These are phyloP conservation scores for Xylariaceae sp. DNA, from an alignment of 2,329 filamentous ascomycete species.

Conservation along the genomic window DNA sequence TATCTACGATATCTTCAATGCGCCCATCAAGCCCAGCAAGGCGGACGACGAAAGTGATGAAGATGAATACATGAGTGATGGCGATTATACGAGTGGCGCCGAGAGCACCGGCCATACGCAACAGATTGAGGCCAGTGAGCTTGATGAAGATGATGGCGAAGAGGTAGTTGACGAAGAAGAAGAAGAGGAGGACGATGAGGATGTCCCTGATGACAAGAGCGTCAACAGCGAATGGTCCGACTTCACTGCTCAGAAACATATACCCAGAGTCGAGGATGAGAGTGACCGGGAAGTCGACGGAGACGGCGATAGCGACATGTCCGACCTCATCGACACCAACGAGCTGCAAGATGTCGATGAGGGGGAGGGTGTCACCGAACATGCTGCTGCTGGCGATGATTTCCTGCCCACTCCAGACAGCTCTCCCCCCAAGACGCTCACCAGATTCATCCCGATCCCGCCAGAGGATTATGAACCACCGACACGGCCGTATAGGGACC, in stretches of 20 bases:
- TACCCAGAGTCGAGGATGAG: constrained; percentile 44
- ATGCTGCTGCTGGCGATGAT: neutral
- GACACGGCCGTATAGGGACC: constrained; percentile 73
- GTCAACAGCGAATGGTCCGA: constrained; percentile 87
- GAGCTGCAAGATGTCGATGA: constrained; percentile 27
- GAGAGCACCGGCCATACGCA: constrained; percentile 79
- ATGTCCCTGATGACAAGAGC: constrained; percentile 59
- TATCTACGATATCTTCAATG: constrained; percentile 95
- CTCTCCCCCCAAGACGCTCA: constrained; percentile 51
- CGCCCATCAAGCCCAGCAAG: constrained; percentile 54
- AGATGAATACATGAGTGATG: constrained; percentile 66
- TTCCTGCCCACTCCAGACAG: constrained; percentile 23
- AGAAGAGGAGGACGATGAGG: no score
- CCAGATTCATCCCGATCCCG: constrained; percentile 70
- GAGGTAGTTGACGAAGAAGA: no score
- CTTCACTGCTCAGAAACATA: constrained; percentile 68
- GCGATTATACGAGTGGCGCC: constrained; percentile 75
- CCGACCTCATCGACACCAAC: constrained; percentile 18
- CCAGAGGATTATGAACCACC: constrained; percentile 84
- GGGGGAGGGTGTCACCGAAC: neutral
- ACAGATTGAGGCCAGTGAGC: constrained; percentile 48
- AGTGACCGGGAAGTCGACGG: constrained; percentile 31
- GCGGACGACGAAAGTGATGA: constrained; percentile 41
- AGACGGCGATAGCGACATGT: constrained; percentile 30
- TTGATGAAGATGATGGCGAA: constrained; percentile 39